Evolutionary conservation across 192 early-diverging fungal species (phyloP), one percentile per base, ranked within the genome.

Genomic region (Martensiomyces pterosporus): DNA sequence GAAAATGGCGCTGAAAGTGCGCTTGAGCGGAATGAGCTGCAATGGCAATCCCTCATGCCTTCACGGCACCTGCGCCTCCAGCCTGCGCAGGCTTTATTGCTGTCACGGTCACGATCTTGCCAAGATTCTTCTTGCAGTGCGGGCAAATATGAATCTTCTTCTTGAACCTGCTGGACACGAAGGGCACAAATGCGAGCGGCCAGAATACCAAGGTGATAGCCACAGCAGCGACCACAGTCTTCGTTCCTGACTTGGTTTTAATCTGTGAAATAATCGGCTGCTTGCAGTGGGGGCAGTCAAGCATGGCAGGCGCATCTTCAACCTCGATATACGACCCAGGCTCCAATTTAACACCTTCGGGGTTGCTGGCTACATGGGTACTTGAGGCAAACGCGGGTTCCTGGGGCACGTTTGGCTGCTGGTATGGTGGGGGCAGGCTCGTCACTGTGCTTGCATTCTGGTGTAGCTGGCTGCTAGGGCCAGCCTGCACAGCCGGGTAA

Each of bases 141-240:
- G 65, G 52, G 29, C 65, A 68, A 4, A 61, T 40, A 27, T 68
- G 65, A 25, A 68, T 49, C 40, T 56, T 51, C 29, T 60, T 60
- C 45, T 68, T 68, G 39, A 68, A 25, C 33, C 57, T 38, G 49
- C 52, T 55, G 4, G 58, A 60, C 18, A 68, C 26, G 25, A 68
- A 68, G 23, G 65, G 65, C 22, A 68, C 43, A 14, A 55, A 56
- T 4, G 65, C 65, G 47, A 68, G 38, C 37, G 65, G 65, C 65
- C 65, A 68, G 29, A 60, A 68, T 19, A 57, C 65, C 5, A 55
- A 43, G 33, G 49, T 51, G n/a, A 68, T 61, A 10, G 65, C 65
- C 10, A 48, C 65, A 1, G 65, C 65, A 2, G 58, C 65, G 4
- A 68, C 65, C 25, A 68, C 53, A 1, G 65, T 68, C 3, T 52